These are phyloP conservation scores for Xylaria sp. DNA, from an alignment of 2,329 filamentous ascomycete species.

Conservation along the genomic window DNA sequence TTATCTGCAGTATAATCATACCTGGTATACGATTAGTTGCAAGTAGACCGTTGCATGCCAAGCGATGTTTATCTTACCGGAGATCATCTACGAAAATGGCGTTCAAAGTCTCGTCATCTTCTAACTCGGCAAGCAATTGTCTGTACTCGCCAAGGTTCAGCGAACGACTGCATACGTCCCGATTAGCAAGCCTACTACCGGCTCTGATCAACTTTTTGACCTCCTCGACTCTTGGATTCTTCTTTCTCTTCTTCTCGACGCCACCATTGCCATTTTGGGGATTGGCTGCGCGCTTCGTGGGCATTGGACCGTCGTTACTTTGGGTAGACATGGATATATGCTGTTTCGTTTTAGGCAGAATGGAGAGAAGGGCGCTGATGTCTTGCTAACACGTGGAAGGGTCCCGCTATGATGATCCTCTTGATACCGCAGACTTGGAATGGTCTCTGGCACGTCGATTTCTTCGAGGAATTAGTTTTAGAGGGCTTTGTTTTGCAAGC, in stretches of 20 bases:
- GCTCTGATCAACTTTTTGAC: background rate
- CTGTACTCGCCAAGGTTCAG: background rate
- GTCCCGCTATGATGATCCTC: no score
- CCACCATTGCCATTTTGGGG: background rate
- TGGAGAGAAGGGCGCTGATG: no score
- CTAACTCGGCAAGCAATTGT: conserved; percentile 1
- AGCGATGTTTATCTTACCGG: conserved; percentile 3
- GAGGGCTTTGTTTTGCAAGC: no score
- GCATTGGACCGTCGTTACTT: no score
- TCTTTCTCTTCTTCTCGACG: background rate
- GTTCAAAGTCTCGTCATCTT: background rate
- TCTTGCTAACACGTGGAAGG: no score
- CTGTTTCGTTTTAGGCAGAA: no score
- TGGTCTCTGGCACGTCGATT: no score
- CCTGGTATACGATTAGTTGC: no score
- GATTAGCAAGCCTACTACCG: background rate
- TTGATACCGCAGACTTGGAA: no score
- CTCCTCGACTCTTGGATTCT: background rate
- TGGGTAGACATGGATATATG: no score
- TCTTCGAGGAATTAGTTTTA: no score
- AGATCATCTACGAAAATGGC: background rate
- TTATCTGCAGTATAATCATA: conserved; percentile 9
- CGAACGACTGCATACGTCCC: background rate
- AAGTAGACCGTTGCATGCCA: no score
- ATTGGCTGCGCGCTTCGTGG: background rate